Base-by-base conservation (phyloP, 1,139 yeast genomes). In the Pichia kudriavzevii region DNA sequence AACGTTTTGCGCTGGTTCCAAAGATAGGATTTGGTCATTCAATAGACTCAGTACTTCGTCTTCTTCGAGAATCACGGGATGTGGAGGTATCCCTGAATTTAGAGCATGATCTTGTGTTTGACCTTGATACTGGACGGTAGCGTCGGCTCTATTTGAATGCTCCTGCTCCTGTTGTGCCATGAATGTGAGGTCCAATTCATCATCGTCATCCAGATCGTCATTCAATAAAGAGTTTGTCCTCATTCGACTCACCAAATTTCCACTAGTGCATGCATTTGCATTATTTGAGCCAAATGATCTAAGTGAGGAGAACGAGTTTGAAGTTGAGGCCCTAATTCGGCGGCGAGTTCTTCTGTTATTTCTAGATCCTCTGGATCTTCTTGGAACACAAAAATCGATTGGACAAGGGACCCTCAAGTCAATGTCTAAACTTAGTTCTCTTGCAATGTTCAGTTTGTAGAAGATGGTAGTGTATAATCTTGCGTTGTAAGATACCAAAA, bases 381-480 rank as follows among this genome's bases (percentile, higher is more conserved):
- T 40, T 3, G 60, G 60, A 22, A 52, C 44, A 28, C 53, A 48
- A 38, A 44, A 51, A 35, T 55, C 58, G 2, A 35, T 16, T 4
- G 58, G 57, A 8, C 38, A 32, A 5, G 40, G 28, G 8, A 33
- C 28, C 22, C 60, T 41, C 22, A 36, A 22, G 15, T 55, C 57
- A 5, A 56, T 36, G 26, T 55, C 59, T 5, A 55, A 42, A 11
- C 58, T 51, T 12, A 56, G 22, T 30, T 56, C 60, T 28, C 45
- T 41, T 0, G 52, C 53, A 24, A 55, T 45, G 32, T 52, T 52
- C 12, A 55, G 36, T 31, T 54, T 54, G 41, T 51, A 52, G 28
- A 53, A 56, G 13, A 50, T 32, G 14, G 51, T 46, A 12, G 51
- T 45, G 33, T 49, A 53, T 15, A 36, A 38, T 12, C 41, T 40